Evolutionary conservation across 2,329 filamentous ascomycete genomes (phyloP).

Genomic region (Botrytis fragariae): DNA sequence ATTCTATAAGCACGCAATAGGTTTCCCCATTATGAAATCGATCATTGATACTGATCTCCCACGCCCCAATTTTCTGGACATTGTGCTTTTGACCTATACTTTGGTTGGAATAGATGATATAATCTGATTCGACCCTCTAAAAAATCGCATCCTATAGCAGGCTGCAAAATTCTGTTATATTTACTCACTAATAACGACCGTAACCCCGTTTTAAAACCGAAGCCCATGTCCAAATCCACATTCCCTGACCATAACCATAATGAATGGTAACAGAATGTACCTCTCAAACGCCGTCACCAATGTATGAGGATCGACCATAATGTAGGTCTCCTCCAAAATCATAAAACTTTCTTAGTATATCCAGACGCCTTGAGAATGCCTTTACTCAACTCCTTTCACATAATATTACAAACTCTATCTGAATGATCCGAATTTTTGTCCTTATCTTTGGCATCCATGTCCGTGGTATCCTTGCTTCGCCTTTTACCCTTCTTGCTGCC

Average conservation of each 20-base stretch:
- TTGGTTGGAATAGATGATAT: not conserved
- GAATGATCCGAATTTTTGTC: slow-evolving; percentile 36
- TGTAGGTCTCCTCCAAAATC: not conserved
- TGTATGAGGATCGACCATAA: slow-evolving; percentile 6
- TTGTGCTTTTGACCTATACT: not conserved
- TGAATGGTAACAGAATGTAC: not conserved
- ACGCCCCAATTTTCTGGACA: not conserved
- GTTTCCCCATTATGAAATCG: not conserved
- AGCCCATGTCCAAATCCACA: not conserved
- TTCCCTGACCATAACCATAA: not conserved
- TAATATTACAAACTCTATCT: slow-evolving; percentile 50
- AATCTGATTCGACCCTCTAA: not conserved
- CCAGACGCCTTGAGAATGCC: not conserved
- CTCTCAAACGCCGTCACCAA: not conserved
- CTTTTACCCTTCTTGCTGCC: slow-evolving; percentile 24
- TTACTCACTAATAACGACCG: not conserved
- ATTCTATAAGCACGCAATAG: not conserved
- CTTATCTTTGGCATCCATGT: slow-evolving; percentile 31
- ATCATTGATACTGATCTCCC: not conserved
- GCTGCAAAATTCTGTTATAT: not conserved
- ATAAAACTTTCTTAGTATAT: not conserved
- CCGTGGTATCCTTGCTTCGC: slow-evolving; percentile 28
- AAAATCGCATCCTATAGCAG: not conserved
- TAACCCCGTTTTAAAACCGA: not conserved
- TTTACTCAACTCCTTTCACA: slow-evolving; percentile 38